Evolutionary conservation across 768 basidiomycete species (phyloP), one percentile per base, ranked within the genome.

Genomic region (Lactarius evosmus): DNA sequence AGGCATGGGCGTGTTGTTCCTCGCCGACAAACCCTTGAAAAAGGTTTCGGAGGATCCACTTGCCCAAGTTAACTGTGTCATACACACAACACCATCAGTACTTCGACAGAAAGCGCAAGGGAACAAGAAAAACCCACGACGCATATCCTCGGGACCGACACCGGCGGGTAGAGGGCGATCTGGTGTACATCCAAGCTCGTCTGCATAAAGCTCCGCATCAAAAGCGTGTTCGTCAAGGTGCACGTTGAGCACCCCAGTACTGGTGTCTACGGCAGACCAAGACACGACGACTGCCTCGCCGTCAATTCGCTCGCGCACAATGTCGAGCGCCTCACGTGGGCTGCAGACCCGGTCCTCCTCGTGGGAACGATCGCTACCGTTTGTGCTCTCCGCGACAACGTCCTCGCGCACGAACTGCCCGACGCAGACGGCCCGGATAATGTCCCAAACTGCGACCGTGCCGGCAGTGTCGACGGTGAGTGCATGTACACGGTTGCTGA

Each of bases 191-290:
- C 91, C 93, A 44, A 89, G 84, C 72, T 98, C 95, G 72, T 98
- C 95, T 14, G 91, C 90, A 72, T 95, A 98, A 2, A 96, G 86
- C 75, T 99, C 97, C 7, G 92, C 91, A 60, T 98, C 95, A 72
- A 98, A 98, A 63, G 88, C 93, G 53, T 85, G 81, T 68, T 97
- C 94, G 52, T 84, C 90, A 51, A 99, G 69, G 74, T 97, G 93
- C 4, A 98, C 84, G 2, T 90, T 88, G 64, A 99, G 78, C 27
- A 93, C 83, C 7, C 96, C 96, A 8, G 88, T 87, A 74, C 91
- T 89, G 5, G 95, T 96, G 74, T 98, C 96, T 30, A 91, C 88
- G 17, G 82, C 82, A 41, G 91, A 89, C 96, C 96, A 99, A 14
- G 86, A 77, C 29, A 85, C 78, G 9, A 92, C 85, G 32, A 91